Conservation (phyloP, 306 rosid species). For the Cucurbita argyrosperma region DNA sequence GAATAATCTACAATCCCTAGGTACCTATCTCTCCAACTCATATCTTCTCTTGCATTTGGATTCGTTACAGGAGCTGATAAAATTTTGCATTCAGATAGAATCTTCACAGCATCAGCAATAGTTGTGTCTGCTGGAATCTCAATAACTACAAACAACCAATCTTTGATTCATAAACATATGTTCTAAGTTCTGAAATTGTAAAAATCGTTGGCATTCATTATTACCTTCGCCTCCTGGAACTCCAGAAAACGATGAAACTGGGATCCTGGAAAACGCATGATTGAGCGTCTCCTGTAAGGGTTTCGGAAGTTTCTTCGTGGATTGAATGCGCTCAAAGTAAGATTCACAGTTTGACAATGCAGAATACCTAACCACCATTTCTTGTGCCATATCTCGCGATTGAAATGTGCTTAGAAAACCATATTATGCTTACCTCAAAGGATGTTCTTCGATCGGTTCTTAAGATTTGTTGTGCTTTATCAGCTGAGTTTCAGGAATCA, state of each 20-base stretch:
- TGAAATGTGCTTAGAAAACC: background rate
- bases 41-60: constrained; percentile 28
- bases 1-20: constrained; percentile 80
- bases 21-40: constrained; percentile 69
- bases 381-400: constrained; percentile 34
- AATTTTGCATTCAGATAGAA: constrained; percentile 67
- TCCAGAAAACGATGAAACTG: constrained; percentile 63
- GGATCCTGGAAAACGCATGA: constrained; percentile 62
- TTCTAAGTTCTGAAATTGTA: background rate
- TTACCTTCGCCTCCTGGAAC: constrained; percentile 79
- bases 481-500: background rate
- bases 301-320: constrained; percentile 67
- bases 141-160: constrained; percentile 33
- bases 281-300: constrained; percentile 53
- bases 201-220: background rate
- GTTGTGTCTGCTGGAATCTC: constrained; percentile 69
- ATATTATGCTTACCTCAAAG: background rate
- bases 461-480: background rate
- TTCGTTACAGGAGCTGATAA: constrained; percentile 73
- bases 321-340: constrained; percentile 54
- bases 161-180: background rate
- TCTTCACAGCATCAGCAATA: constrained; percentile 45
- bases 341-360: constrained; percentile 39
- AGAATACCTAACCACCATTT: constrained; percentile 11
- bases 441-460: background rate